Conservation (phyloP, 1,284 basidiomycete species). For the Ceratobasidium sp. region DNA sequence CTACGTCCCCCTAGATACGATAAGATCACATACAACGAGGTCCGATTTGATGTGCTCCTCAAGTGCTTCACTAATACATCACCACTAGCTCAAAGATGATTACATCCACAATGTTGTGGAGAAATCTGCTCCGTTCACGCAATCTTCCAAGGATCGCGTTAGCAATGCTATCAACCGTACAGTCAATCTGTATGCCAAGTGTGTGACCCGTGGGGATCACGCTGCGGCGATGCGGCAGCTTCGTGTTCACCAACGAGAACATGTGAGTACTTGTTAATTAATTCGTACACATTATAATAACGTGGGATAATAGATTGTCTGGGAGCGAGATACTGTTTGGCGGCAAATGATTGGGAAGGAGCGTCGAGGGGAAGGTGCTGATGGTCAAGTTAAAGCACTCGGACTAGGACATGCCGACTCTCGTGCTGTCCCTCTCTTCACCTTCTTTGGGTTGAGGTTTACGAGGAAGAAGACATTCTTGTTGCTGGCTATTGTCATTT, state of each 20-base stretch:
- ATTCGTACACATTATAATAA: background rate
- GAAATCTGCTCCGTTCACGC: slow-evolving; percentile 70
- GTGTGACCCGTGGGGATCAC: slow-evolving; percentile 80
- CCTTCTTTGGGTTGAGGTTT: slow-evolving; percentile 59
- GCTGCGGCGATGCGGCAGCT: slow-evolving; percentile 80
- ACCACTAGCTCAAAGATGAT: slow-evolving; percentile 72
- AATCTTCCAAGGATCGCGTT: slow-evolving; percentile 67
- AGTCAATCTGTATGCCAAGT: slow-evolving; percentile 81
- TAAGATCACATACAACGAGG: slow-evolving; percentile 87
- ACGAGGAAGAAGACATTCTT: slow-evolving; percentile 69
- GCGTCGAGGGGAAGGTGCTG: slow-evolving; percentile 65
- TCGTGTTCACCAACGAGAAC: slow-evolving; percentile 87
- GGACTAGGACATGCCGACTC: slow-evolving; percentile 53
- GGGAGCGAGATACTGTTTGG: slow-evolving; percentile 97
- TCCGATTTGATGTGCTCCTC: slow-evolving; percentile 48
- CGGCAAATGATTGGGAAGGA: slow-evolving; percentile 95
- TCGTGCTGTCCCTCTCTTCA: slow-evolving; percentile 64
- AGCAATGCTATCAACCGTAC: slow-evolving; percentile 68
- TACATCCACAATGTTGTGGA: slow-evolving; percentile 85
- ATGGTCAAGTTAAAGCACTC: slow-evolving; percentile 56
- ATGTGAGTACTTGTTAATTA: slow-evolving; percentile 50
- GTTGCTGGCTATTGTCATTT: slow-evolving; percentile 62
- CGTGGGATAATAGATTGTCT: slow-evolving; percentile 64
- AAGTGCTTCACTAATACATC: background rate
- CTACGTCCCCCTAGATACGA: slow-evolving; percentile 70